Conservation (phyloP, 208 protist genomes). For the Leishmania braziliensis region DNA sequence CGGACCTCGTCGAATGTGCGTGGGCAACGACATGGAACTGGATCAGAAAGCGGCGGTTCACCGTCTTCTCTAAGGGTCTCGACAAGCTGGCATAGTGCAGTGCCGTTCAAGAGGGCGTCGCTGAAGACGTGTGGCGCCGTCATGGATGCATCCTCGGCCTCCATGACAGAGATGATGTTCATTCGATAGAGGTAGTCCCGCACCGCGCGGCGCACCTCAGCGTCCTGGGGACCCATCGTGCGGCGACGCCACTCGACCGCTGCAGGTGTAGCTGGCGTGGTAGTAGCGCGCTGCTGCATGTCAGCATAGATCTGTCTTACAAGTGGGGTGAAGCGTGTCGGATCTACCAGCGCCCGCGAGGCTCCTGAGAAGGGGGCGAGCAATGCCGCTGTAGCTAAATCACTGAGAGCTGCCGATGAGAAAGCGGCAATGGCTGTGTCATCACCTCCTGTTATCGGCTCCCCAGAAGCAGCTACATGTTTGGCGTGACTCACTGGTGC, state of each 20-base stretch:
- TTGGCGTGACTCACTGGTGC: not conserved
- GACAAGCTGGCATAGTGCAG: conserved; percentile 61
- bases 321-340: not conserved
- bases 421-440: not conserved
- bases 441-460: not conserved
- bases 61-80: conserved; percentile 18
- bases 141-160: conserved; percentile 10
- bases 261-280: not conserved
- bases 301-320: conserved; percentile 17
- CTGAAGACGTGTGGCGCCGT: conserved; percentile 24
- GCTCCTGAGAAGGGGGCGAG: conserved; percentile 2
- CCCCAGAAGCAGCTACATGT: not conserved
- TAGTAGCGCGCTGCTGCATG: conserved; percentile 15
- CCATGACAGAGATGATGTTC: conserved; percentile 52
- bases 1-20: conserved; percentile 51
- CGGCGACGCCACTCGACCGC: conserved; percentile 22
- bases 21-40: conserved; percentile 34
- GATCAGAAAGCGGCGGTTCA: not conserved
- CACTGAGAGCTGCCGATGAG: not conserved
- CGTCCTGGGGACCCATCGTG: conserved; percentile 18
- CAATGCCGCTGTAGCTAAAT: not conserved
- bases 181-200: conserved; percentile 75
- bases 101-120: conserved; percentile 75
- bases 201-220: conserved; percentile 41
- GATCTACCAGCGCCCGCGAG: conserved; percentile 7